Conservation (phyloP, 1,139 yeast genomes). For the Pneumocystis canis region DNA sequence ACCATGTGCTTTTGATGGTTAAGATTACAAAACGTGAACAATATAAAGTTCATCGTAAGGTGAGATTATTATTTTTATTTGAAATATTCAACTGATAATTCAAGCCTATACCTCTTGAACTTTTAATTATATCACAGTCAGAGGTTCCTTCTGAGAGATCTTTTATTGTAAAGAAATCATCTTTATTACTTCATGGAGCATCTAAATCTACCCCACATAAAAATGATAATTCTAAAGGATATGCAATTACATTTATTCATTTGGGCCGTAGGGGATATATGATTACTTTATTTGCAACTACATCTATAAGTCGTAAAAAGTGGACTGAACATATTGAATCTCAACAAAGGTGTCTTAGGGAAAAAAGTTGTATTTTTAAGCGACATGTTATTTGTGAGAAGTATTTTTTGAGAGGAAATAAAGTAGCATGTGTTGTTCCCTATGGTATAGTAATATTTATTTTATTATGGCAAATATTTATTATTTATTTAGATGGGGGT, state of each 20-base stretch:
- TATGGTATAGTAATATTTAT: slow-evolving; percentile 1
- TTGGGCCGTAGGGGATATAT: slow-evolving; percentile 53
- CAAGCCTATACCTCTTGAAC: slow-evolving; percentile 71
- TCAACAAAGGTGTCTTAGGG: slow-evolving; percentile 63
- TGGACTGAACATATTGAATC: slow-evolving; percentile 63
- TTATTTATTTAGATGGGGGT: slow-evolving; percentile 51
- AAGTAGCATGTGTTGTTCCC: slow-evolving; percentile 85
- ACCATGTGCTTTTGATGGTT: slow-evolving; percentile 73
- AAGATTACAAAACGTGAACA: slow-evolving; percentile 86
- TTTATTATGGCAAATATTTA: background rate
- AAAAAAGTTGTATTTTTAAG: slow-evolving; percentile 66
- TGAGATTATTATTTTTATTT: background rate
- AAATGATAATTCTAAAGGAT: slow-evolving; percentile 15
- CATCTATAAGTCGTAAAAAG: slow-evolving; percentile 59
- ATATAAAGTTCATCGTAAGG: slow-evolving; percentile 71
- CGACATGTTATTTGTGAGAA: slow-evolving; percentile 58
- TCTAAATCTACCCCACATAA: slow-evolving; percentile 14
- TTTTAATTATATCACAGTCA: slow-evolving; percentile 35
- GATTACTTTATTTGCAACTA: slow-evolving; percentile 50
- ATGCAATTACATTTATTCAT: slow-evolving; percentile 39
- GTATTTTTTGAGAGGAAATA: slow-evolving; percentile 56
- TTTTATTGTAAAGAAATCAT: slow-evolving; percentile 30
- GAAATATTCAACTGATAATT: background rate
- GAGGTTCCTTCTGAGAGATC: slow-evolving; percentile 18
- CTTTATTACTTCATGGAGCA: slow-evolving; percentile 29